phyloP scores from a whole-genome alignment of 805 yeast genomes.

The Lachancea sp. region DNA sequence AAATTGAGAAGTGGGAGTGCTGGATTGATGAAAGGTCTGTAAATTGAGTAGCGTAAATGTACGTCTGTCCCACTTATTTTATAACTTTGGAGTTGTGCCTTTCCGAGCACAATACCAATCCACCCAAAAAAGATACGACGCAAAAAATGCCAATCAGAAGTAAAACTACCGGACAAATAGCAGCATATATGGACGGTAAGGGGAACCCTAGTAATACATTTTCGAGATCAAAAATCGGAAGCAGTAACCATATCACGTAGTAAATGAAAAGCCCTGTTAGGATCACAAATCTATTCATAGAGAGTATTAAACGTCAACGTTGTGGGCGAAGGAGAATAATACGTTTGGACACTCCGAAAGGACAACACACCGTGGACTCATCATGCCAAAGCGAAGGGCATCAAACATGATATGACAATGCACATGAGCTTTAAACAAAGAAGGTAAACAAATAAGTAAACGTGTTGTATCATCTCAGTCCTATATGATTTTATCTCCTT shows the following conservation, averaged over 20 bases:
- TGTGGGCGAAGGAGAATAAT: no score
- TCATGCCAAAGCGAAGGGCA: no score
- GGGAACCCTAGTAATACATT: slow-evolving; percentile 21
- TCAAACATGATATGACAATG: no score
- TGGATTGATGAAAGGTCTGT: slow-evolving; percentile 78
- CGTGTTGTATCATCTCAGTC: no score
- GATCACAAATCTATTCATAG: slow-evolving; percentile 24
- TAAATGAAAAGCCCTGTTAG: slow-evolving; percentile 19
- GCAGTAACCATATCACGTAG: slow-evolving; percentile 27
- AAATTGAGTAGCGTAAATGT: slow-evolving; percentile 31
- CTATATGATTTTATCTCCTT: no score
- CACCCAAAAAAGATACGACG: slow-evolving; percentile 27
- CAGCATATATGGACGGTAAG: slow-evolving; percentile 27
- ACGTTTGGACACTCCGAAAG: no score
- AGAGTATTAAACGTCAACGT: not conserved
- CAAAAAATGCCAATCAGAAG: slow-evolving; percentile 22
- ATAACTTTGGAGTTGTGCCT: not conserved
- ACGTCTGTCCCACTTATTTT: not conserved
- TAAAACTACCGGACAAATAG: slow-evolving; percentile 27
- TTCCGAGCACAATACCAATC: slow-evolving; percentile 11
- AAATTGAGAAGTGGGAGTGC: slow-evolving; percentile 55
- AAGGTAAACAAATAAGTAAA: no score
- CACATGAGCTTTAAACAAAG: no score
- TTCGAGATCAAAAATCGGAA: slow-evolving; percentile 29
- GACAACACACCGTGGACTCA: no score